Conservation (phyloP, 371 early-diverging fungal species). For the Mucor plumbeus region DNA sequence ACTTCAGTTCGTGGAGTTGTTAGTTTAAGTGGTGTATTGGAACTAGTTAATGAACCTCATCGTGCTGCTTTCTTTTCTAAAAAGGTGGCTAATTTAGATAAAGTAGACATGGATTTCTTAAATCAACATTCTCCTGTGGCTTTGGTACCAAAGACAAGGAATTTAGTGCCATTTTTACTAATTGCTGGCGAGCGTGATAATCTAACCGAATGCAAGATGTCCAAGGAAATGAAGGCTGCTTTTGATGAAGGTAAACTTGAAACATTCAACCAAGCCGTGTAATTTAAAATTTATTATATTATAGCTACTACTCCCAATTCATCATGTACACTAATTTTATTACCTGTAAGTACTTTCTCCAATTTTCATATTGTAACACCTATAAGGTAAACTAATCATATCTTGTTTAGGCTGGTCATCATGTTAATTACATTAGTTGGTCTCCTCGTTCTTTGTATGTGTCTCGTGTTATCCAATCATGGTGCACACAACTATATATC, state of each 20-base stretch:
- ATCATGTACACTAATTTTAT: slow-evolving; percentile 10
- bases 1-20: slow-evolving; percentile 66
- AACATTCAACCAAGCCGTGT: neutral
- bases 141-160: slow-evolving; percentile 22
- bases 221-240: slow-evolving; percentile 29
- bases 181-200: slow-evolving; percentile 43
- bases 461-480: slow-evolving; percentile 39
- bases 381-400: neutral
- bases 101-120: slow-evolving; percentile 45
- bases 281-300: neutral
- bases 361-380: too few relatives aligned
- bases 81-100: slow-evolving; percentile 39
- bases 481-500: slow-evolving; percentile 39
- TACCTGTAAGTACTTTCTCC: slow-evolving; percentile 22
- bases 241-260: slow-evolving; percentile 38
- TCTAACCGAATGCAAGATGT: slow-evolving; percentile 29
- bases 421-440: slow-evolving; percentile 43
- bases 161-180: slow-evolving; percentile 38
- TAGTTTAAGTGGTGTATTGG: slow-evolving; percentile 52
- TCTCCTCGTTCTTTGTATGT: slow-evolving; percentile 45
- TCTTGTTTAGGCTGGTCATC: slow-evolving; percentile 35
- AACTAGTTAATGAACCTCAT: slow-evolving; percentile 33
- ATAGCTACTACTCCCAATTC: neutral
- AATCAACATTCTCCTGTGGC: slow-evolving; percentile 53
- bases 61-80: slow-evolving; percentile 40